These are phyloP conservation scores for Marchantia polymorpha DNA, from an alignment of 225 moss, liverwort and hornwort genomes.

Conservation along the genomic window DNA sequence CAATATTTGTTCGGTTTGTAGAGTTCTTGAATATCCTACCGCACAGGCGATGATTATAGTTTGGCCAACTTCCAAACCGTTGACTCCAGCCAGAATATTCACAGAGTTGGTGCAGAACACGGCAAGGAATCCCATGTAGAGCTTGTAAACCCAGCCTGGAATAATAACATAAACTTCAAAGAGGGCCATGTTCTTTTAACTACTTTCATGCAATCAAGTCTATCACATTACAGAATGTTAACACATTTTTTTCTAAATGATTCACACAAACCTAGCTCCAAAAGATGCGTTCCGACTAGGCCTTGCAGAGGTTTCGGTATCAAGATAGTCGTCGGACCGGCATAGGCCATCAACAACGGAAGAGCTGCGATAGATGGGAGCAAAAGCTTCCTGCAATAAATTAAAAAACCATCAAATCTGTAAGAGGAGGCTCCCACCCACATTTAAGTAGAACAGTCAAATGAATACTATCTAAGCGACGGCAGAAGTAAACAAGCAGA, in stretches of 20 bases:
- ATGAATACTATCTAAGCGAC: background rate
- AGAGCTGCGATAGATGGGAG: conserved; percentile 93
- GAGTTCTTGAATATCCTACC: conserved; percentile 35
- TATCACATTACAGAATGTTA: background rate
- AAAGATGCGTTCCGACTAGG: conserved; percentile 51
- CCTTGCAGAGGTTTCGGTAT: conserved; percentile 87
- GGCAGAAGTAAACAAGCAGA: background rate
- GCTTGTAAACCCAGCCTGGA: conserved; percentile 71
- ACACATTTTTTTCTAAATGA: background rate
- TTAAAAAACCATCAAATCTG: conserved; percentile 11
- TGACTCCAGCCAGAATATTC: conserved; percentile 96
- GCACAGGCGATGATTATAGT: conserved; percentile 89
- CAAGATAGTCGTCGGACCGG: conserved; percentile 71
- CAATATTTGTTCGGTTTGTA: too few species aligned
- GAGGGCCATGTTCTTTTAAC: background rate
- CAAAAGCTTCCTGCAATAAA: conserved; percentile 64
- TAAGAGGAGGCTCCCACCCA: background rate
- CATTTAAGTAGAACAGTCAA: background rate
- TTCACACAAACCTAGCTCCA: conserved; percentile 63
- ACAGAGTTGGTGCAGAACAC: conserved; percentile 98
- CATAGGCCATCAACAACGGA: conserved; percentile 87
- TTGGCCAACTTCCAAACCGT: conserved; percentile 96
- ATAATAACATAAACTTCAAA: background rate
- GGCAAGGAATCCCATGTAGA: conserved; percentile 90
- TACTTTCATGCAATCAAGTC: background rate